Base-by-base conservation (phyloP, 2,329 filamentous ascomycete species). In the Aureobasidium sp. region DNA sequence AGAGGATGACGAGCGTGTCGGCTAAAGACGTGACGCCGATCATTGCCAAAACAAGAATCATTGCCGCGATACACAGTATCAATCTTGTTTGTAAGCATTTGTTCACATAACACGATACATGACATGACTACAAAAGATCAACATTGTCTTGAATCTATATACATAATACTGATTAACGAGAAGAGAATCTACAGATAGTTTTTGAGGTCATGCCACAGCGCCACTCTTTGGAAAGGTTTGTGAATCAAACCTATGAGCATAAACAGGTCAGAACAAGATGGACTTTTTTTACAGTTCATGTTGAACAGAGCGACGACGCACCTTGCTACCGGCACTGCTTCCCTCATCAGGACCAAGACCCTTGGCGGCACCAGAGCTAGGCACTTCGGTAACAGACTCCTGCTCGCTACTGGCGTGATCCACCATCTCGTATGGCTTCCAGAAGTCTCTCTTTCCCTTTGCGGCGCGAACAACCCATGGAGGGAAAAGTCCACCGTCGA, bases 401-500 rank as follows among this genome's bases (percentile, higher is more conserved):
- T 50, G 44, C 45, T 60, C 57, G 17, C 44, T 39, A n/a, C 2
- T 35, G 2, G 29, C 54, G 19, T 60, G 57, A 31, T 49, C 57
- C 17, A 40, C 57, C 44, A 50, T 60, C 29, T 69, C 68, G 27
- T 69, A 53, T 2, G 60, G 72, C 40, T 79, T 78, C 88, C 89
- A 91, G 71, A 92, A 92, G 67, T 88, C 82, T 75, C 81, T 87
- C 78, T 90, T 88, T 31, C 90, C 90, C 40, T 76, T 76, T 0
- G 74, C 71, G 5, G 87, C 76, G 33, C 90, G 82, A 62, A 79
- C 77, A 57, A 91, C 70, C 90, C 90, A 95, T 0, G 83, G 84
- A 0, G 90, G 90, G 29, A 92, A 74, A 54, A 94, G 75, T 0
- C 90, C 90, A 17, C 90, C 89, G 1, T 86, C 83, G 33, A 92